These are phyloP conservation scores for Blastobotrys buckinghamii DNA, from an alignment of 1,139 yeast genomes.

Conservation along the genomic window DNA sequence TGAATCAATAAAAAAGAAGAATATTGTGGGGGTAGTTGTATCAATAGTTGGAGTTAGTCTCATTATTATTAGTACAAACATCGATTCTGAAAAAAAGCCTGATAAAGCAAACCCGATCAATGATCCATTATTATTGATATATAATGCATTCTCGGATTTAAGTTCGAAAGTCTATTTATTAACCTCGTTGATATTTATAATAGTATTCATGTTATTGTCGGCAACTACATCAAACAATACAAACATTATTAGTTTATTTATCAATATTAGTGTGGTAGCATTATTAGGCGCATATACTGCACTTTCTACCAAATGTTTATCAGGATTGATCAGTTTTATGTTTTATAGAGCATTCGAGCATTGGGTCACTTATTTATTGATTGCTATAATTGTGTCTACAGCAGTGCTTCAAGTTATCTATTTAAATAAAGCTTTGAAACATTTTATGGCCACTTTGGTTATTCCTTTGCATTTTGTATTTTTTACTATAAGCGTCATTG, in stretches of 20 bases:
- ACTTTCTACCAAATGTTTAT: constrained; percentile 37
- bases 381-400: constrained; percentile 31
- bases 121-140: constrained; percentile 27
- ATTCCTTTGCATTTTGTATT: constrained; percentile 44
- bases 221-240: not conserved
- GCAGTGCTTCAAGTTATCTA: constrained; percentile 37
- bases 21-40: constrained; percentile 35
- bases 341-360: constrained; percentile 27
- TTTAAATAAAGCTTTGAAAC: constrained; percentile 35
- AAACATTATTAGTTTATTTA: constrained; percentile 13
- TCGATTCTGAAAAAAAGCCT: not conserved
- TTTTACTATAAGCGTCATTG: constrained; percentile 39
- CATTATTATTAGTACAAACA: constrained; percentile 33
- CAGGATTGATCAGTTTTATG: constrained; percentile 33
- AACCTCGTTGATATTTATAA: constrained; percentile 22
- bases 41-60: constrained; percentile 37
- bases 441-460: constrained; percentile 40
- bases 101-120: constrained; percentile 13
- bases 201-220: constrained; percentile 7
- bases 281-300: constrained; percentile 43
- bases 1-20: constrained; percentile 32
- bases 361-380: constrained; percentile 30
- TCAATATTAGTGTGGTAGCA: constrained; percentile 37
- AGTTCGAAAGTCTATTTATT: constrained; percentile 27
- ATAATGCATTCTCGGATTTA: constrained; percentile 25